These are phyloP conservation scores for Cryptosporidium muris DNA, from an alignment of 169 alveolate species.

Conservation along the genomic window DNA sequence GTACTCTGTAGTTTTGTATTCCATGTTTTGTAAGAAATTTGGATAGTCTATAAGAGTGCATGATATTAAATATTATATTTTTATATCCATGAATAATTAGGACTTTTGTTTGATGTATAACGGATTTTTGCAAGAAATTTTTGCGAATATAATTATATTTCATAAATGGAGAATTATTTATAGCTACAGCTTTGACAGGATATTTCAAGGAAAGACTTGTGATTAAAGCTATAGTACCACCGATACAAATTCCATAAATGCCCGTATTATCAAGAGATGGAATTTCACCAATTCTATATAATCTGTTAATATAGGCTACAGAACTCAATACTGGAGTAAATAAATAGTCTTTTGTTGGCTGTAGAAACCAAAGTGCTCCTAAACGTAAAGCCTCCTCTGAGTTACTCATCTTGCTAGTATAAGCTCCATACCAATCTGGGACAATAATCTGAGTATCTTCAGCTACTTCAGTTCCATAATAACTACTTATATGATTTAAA, in stretches of 20 bases:
- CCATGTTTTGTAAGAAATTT: conserved; percentile 13
- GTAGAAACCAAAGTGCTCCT: background rate
- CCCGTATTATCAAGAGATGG: conserved; percentile 50
- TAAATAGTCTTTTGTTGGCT: conserved; percentile 23
- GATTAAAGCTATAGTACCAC: conserved; percentile 9
- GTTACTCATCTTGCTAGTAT: background rate
- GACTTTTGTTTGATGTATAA: conserved; percentile 7
- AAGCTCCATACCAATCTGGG: conserved; percentile 36
- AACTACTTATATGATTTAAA: conserved; percentile 5
- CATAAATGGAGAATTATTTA: conserved; percentile 24
- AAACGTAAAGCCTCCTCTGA: background rate
- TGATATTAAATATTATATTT: conserved; percentile 3
- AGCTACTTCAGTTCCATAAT: conserved; percentile 24
- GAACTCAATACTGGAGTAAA: conserved; percentile 59
- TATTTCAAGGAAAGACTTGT: conserved; percentile 5
- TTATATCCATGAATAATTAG: conserved; percentile 14
- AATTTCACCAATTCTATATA: conserved; percentile 31
- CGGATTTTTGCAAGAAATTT: background rate
- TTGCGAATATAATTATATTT: background rate
- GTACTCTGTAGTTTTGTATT: background rate
- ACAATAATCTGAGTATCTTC: conserved; percentile 35
- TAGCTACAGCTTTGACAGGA: conserved; percentile 20
- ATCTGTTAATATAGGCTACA: conserved; percentile 47
- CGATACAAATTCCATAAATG: conserved; percentile 56
- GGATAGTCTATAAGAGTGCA: conserved; percentile 20